Evolutionary conservation across 352 stramenopile species (phyloP).

Genomic region (Globisporangium polare): DNA sequence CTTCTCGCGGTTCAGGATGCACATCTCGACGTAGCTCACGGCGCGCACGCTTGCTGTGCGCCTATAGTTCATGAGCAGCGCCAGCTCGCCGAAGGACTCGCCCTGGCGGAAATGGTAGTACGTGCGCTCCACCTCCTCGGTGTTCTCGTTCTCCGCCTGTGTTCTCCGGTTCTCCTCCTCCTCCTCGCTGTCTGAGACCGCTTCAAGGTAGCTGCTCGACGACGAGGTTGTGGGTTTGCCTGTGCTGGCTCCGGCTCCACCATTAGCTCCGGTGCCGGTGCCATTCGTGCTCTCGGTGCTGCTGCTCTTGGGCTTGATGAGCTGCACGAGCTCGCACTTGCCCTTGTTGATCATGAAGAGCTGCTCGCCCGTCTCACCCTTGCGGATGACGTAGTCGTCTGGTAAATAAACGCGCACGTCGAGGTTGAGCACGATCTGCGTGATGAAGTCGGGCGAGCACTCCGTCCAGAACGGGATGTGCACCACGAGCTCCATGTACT

Average conservation of each 20-base stretch:
- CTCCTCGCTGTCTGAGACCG: constrained; percentile 13
- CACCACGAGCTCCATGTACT: constrained; percentile 62
- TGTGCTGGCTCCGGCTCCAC: neutral
- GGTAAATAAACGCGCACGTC: constrained; percentile 64
- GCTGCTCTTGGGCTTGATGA: constrained; percentile 9
- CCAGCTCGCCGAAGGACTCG: constrained; percentile 47
- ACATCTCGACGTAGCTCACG: constrained; percentile 51
- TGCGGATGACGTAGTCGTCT: constrained; percentile 68
- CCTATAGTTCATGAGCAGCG: constrained; percentile 52
- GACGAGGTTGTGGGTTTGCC: constrained; percentile 6
- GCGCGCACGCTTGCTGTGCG: constrained; percentile 38
- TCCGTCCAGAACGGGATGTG: constrained; percentile 55
- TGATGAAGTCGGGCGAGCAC: constrained; percentile 56
- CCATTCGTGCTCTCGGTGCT: constrained; percentile 29
- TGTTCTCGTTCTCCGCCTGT: neutral
- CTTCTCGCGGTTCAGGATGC: constrained; percentile 30
- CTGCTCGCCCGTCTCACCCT: constrained; percentile 50
- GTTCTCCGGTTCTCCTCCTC: neutral
- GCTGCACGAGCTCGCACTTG: constrained; percentile 37
- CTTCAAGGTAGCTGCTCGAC: constrained; percentile 3
- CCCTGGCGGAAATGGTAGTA: constrained; percentile 13
- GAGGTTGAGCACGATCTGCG: constrained; percentile 51
- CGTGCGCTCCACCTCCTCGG: neutral
- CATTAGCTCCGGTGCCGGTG: neutral
- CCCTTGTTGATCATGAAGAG: constrained; percentile 75